phyloP scores from a whole-genome alignment of 257 asterid genomes.

The Craterostigma plantagineum region DNA sequence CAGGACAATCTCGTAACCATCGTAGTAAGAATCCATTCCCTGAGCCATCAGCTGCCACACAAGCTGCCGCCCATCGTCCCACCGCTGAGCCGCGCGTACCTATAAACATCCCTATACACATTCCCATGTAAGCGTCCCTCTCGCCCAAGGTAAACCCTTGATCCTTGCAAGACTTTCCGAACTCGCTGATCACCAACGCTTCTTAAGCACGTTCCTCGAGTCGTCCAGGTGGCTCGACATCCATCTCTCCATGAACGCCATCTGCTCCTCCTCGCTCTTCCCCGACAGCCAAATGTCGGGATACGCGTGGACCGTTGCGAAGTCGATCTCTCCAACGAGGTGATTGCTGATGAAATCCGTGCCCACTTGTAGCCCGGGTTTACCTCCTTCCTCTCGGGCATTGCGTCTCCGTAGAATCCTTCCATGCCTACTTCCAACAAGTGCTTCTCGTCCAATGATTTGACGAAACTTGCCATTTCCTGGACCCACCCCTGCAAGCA shows the following conservation, averaged over 20 bases:
- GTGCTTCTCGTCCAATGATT: constrained; percentile 63
- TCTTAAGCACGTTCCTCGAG: constrained; percentile 39
- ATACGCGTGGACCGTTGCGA: constrained; percentile 68
- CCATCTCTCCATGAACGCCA: constrained; percentile 39
- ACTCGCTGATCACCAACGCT: constrained; percentile 57
- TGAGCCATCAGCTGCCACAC: constrained; percentile 63
- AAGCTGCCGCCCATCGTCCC: constrained; percentile 70
- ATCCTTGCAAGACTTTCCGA: constrained; percentile 65
- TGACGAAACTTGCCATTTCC: constrained; percentile 71
- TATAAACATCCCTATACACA: constrained; percentile 27
- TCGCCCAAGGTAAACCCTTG: constrained; percentile 31
- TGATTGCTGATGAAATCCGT: constrained; percentile 74
- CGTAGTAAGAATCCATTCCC: constrained; percentile 44
- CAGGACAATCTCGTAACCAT: constrained; percentile 42
- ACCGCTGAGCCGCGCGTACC: constrained; percentile 29
- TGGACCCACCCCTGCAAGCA: constrained; percentile 49
- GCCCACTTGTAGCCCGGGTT: constrained; percentile 49
- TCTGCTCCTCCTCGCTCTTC: constrained; percentile 28
- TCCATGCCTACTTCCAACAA: constrained; percentile 72
- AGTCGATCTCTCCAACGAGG: constrained; percentile 48
- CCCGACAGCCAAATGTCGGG: constrained; percentile 72
- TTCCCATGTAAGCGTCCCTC: constrained; percentile 41
- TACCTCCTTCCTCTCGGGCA: constrained; percentile 15
- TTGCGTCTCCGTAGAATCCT: constrained; percentile 68
- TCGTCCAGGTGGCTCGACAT: constrained; percentile 49